phyloP scores from a whole-genome alignment of 306 rosid genomes.

The Fagus sylvatica region DNA sequence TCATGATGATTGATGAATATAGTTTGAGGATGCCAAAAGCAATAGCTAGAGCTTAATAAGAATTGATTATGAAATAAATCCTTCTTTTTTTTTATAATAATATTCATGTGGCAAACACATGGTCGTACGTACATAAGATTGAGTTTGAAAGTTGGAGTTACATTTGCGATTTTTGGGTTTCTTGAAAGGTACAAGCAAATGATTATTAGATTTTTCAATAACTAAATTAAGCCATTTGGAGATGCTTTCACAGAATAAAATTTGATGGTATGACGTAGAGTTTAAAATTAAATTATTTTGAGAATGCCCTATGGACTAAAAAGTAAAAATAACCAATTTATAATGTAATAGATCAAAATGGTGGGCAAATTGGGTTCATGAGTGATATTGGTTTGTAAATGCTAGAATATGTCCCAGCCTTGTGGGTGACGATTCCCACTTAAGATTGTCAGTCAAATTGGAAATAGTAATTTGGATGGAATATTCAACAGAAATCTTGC shows the following conservation, averaged over 20 bases:
- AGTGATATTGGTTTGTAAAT: neutral
- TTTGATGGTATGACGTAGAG: neutral
- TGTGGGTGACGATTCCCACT: neutral
- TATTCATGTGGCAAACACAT: neutral
- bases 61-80: neutral
- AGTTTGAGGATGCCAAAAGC: neutral
- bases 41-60: neutral
- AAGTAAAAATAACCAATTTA: neutral
- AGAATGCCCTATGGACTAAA: neutral
- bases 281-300: neutral
- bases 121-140: neutral
- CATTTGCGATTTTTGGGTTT: neutral
- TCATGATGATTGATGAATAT: neutral
- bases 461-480: neutral
- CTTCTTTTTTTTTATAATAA: neutral
- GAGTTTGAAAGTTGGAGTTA: neutral
- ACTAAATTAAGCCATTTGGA: neutral
- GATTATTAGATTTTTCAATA: neutral
- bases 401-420: neutral
- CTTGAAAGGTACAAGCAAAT: neutral
- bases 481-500: neutral
- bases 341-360: neutral
- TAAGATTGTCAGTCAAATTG: slow-evolving; percentile 1
- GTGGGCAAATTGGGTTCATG: neutral
- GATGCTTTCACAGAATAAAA: neutral